These are phyloP conservation scores for Nepenthes mirabilis DNA, from an alignment of 148 eudicot genomes.

Conservation along the genomic window DNA sequence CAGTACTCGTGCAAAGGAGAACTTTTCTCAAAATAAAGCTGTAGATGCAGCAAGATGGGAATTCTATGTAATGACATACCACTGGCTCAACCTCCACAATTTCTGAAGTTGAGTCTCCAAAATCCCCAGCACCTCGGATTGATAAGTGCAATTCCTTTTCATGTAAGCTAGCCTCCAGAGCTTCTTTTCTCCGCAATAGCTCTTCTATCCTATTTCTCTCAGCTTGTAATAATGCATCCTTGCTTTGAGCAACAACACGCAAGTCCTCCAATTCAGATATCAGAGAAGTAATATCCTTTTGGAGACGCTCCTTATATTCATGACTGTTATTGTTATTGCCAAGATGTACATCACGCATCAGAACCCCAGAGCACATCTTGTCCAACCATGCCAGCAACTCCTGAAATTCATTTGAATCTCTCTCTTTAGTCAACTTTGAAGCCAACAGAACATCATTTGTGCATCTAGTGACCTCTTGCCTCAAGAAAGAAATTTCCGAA, in stretches of 20 bases:
- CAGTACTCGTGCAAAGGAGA: no score
- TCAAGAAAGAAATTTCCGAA: conserved; percentile 73
- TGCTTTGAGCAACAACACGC: conserved; percentile 39
- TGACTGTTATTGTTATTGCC: conserved; percentile 18
- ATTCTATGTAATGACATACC: conserved; percentile 34
- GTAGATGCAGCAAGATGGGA: not conserved
- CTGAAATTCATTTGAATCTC: conserved; percentile 46
- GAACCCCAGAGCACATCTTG: conserved; percentile 31
- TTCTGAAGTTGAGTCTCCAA: conserved; percentile 51
- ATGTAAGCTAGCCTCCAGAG: conserved; percentile 48
- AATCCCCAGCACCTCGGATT: conserved; percentile 28
- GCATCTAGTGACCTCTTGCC: conserved; percentile 92
- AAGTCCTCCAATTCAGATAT: conserved; percentile 63
- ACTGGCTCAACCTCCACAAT: conserved; percentile 69
- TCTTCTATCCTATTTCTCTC: conserved; percentile 68
- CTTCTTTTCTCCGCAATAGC: conserved; percentile 35
- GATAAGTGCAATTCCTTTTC: conserved; percentile 53
- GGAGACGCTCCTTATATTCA: conserved; percentile 40
- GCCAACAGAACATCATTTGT: conserved; percentile 75
- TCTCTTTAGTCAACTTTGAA: conserved; percentile 55
- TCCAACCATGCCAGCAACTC: conserved; percentile 67
- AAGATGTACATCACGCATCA: conserved; percentile 21
- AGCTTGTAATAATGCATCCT: conserved; percentile 43
- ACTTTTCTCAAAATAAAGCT: not conserved
- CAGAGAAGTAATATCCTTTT: conserved; percentile 38